A percentile compares a stretch with the other conserved stretches of the same genome.
Evolutionary conservation across 2,329 filamentous ascomycete genomes (phyloP).

Genomic region (Ceratocystis colombiana): DNA sequence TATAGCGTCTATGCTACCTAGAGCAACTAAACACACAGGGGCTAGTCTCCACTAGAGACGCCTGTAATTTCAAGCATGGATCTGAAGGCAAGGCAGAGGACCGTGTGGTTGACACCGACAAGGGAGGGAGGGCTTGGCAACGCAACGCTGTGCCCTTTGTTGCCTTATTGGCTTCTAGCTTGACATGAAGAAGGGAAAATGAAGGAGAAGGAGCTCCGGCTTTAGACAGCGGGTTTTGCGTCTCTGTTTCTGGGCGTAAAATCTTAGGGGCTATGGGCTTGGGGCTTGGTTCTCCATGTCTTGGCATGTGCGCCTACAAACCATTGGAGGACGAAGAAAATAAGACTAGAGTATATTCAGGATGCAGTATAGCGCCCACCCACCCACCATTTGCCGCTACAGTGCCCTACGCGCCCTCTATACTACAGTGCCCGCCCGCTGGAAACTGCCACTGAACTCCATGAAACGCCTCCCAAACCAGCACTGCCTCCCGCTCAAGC

Average conservation of each 20-base stretch:
- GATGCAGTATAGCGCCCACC: neutral
- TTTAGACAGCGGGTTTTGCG: neutral
- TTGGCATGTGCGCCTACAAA: conserved; percentile 1
- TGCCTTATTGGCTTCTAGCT: neutral
- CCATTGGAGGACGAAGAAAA: neutral
- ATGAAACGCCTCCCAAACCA: neutral
- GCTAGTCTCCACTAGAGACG: neutral
- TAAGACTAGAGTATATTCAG: neutral
- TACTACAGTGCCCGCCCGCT: neutral
- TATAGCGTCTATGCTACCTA: neutral
- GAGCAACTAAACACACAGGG: too few relatives aligned
- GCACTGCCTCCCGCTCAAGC: neutral
- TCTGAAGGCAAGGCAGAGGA: neutral
- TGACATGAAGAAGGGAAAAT: neutral
- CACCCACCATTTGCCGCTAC: neutral
- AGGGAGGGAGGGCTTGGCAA: neutral
- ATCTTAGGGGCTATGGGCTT: neutral
- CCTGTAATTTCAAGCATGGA: conserved; percentile 3
- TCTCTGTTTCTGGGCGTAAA: neutral
- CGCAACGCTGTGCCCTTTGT: conserved; percentile 1
- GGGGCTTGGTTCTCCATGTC: neutral
- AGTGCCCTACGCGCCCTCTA: neutral
- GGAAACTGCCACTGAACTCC: neutral
- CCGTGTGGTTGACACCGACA: neutral
- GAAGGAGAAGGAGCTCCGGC: neutral